phyloP scores from a whole-genome alignment of 176 grass and related monocot genomes.

The Oryza glaberrima region DNA sequence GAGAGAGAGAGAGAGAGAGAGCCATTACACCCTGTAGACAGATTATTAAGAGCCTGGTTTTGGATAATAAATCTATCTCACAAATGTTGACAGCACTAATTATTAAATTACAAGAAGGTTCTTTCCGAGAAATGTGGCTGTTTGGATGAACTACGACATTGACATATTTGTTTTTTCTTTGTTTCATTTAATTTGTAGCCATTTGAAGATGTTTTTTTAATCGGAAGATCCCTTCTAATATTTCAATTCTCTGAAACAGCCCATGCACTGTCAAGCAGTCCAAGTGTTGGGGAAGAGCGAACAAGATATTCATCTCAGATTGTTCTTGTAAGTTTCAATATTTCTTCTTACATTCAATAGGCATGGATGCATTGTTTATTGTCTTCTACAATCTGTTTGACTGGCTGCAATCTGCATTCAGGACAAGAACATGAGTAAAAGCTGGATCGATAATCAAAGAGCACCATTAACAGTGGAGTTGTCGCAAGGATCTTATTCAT shows the following conservation, averaged over 20 bases:
- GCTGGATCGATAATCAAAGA: conserved; percentile 68
- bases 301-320: conserved; percentile 58
- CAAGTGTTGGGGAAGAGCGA: conserved; percentile 56
- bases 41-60: conserved; percentile 2
- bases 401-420: conserved; percentile 45
- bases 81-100: background rate
- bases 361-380: conserved; percentile 19
- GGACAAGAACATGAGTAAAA: conserved; percentile 81
- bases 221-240: background rate
- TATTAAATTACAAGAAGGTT: conserved; percentile 16
- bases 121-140: background rate
- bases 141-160: conserved; percentile 19
- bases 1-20: background rate
- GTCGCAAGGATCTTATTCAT: conserved; percentile 68
- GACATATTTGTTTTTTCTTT: conserved; percentile 33
- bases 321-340: conserved; percentile 55
- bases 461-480: conserved; percentile 54
- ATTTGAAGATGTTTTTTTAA: background rate
- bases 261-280: conserved; percentile 54
- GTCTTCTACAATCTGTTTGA: conserved; percentile 19
- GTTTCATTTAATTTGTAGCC: background rate
- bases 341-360: conserved; percentile 2
- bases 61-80: conserved; percentile 18
- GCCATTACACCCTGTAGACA: conserved; percentile 1
- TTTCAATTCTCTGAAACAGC: conserved; percentile 57